A percentile compares a stretch with the other conserved stretches of the same genome.
Evolutionary conservation across 2,329 filamentous ascomycete species (phyloP).

Genomic region (Diaporthe batatas): DNA sequence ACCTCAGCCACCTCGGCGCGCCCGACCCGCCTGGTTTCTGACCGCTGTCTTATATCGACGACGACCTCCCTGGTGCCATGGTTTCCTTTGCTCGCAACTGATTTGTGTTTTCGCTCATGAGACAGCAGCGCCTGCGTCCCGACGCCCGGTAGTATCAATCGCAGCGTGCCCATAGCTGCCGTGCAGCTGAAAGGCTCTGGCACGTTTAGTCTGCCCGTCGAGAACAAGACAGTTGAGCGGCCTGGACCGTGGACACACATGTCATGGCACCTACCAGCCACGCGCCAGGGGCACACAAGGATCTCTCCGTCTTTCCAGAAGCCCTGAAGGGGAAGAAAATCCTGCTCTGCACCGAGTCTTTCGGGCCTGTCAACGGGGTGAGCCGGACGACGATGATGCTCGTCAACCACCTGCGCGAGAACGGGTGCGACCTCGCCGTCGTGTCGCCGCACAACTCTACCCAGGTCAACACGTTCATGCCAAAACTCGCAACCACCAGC

Average conservation of each 20-base stretch:
- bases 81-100: background rate
- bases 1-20: background rate
- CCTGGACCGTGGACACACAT: background rate
- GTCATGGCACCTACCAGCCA: background rate
- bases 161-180: background rate
- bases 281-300: conserved; percentile 47
- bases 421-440: conserved; percentile 75
- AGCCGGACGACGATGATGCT: conserved; percentile 78
- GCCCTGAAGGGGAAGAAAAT: conserved; percentile 71
- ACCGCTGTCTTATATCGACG: background rate
- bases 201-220: background rate
- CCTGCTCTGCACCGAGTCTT: conserved; percentile 78
- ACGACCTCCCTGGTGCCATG: background rate
- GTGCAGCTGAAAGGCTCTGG: background rate
- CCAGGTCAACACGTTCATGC: conserved; percentile 66
- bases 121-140: background rate
- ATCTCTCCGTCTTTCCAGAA: conserved; percentile 60
- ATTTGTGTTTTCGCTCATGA: background rate
- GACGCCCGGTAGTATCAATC: too few species aligned
- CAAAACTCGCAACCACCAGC: background rate
- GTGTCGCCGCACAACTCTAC: conserved; percentile 73
- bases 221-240: background rate
- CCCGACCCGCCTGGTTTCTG: background rate
- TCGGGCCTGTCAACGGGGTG: conserved; percentile 81
- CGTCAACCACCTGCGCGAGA: conserved; percentile 73